phyloP scores from a whole-genome alignment of 1,139 yeast species.

The Yamadazyma siamensis region DNA sequence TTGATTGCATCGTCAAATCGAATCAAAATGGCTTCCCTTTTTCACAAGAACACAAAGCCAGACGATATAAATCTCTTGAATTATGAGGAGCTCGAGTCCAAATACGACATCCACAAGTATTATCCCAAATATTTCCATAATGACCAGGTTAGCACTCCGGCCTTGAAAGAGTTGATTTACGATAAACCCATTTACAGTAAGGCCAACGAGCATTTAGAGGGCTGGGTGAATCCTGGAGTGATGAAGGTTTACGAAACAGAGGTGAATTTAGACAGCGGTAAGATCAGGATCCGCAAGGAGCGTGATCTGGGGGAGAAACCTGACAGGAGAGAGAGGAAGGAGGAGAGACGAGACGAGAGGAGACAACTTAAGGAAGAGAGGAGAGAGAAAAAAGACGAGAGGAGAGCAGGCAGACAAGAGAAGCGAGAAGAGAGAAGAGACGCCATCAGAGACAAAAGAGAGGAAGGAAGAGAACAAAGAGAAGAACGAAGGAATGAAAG shows the following conservation, averaged over 20 bases:
- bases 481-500: constrained; percentile 1
- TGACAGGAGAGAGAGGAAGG: constrained; percentile 5
- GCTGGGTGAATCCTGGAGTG: constrained; percentile 15
- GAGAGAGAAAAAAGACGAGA: constrained; percentile 9
- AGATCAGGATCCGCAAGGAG: constrained; percentile 12
- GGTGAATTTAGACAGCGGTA: constrained; percentile 14
- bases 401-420: constrained; percentile 8
- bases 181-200: constrained; percentile 43
- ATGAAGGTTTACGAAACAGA: constrained; percentile 18
- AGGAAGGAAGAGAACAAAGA: constrained; percentile 3
- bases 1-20: too few relatives aligned
- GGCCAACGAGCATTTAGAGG: constrained; percentile 35
- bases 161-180: constrained; percentile 29
- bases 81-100: constrained; percentile 36
- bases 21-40: constrained; percentile 8
- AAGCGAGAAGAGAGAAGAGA: constrained; percentile 12
- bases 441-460: neutral
- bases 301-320: too few relatives aligned
- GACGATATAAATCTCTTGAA: constrained; percentile 19
- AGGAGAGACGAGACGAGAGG: constrained; percentile 8
- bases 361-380: constrained; percentile 14
- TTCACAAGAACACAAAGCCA: constrained; percentile 6
- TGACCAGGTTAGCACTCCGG: constrained; percentile 36
- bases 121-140: constrained; percentile 42
- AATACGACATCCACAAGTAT: constrained; percentile 36